Base-by-base conservation (phyloP, 345 rosid genomes). In the Sonneratia alba region DNA sequence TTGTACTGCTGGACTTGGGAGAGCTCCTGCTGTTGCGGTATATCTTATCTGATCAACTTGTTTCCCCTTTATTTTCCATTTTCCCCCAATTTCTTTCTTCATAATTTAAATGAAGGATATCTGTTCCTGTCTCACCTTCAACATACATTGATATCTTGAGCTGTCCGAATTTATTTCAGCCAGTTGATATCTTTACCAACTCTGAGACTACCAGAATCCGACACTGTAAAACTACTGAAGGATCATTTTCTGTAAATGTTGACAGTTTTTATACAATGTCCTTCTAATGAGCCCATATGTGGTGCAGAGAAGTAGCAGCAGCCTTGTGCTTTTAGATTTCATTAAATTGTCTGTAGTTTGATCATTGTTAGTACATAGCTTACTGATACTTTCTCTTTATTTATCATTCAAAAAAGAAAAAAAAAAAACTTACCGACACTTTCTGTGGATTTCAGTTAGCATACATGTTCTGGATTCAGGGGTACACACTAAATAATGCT, bases 1-100 rank as follows among this genome's bases (percentile, higher is more conserved):
- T 85, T 95, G 99, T 79, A 95, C 99, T 61, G 99, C 99, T 68
- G 97, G 99, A 71, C 81, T 95, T 40, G 99, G 99, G 83, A 84
- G 99, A 82, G 99, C 99, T 75, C 97, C 99, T 77, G 97, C 90
- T 73, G 86, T 79, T 77, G 91, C 90, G 85, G 98, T 91, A 90
- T 70, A 77, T 62, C 65, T 48, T 53, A 67, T 73, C 36, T 79
- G 67, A 72, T 18, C 21, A 67, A 67, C 74, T 49, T 56, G 4
- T 15, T 72, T 45, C 51, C 38, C 49, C 66, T 64, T 43, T 43
- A 36, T 37, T 61, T 34, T 37, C 49, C 66, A 34, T 10, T 36
- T 68, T 22, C 36, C 22, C 4, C 38, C 11, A 11, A 3, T 45
- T 73, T 68, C 10, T 68, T 34, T 63, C n/a, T 15, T 63, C 16